phyloP scores from a whole-genome alignment of 23 red algal genomes.

The Gracilaria vermiculophylla region DNA sequence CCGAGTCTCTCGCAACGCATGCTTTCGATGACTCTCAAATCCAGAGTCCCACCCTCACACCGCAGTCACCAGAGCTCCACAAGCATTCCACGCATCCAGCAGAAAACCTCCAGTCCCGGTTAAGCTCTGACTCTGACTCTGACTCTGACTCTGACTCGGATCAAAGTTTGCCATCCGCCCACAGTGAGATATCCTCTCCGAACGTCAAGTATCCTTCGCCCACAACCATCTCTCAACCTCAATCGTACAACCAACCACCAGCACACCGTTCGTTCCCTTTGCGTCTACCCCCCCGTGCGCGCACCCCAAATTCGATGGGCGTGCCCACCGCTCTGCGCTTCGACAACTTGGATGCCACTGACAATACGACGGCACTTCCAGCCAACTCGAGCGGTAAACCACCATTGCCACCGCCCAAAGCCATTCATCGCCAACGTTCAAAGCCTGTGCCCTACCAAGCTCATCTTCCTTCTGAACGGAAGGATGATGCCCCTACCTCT shows the following conservation, averaged over 20 bases:
- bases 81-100: not conserved
- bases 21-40: not conserved
- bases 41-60: not conserved
- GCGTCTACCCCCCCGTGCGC: not conserved
- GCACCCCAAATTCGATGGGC: not conserved
- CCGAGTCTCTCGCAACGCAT: not conserved
- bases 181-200: slow-evolving; percentile 9
- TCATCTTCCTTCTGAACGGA: not conserved
- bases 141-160: slow-evolving; percentile 27
- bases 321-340: slow-evolving; percentile 6
- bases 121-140: slow-evolving; percentile 20
- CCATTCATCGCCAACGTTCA: not conserved
- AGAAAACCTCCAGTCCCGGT: not conserved
- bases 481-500: not conserved
- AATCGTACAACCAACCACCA: not conserved
- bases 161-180: not conserved
- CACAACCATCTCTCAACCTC: not conserved
- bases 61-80: not conserved
- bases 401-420: not conserved
- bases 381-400: slow-evolving; percentile 2
- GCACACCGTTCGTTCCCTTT: not conserved
- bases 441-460: not conserved
- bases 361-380: not conserved
- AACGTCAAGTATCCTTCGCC: slow-evolving; percentile 3
- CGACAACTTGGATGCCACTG: not conserved